Conservation (phyloP, 2,329 filamentous ascomycete species). For the Madurella fahalii region DNA sequence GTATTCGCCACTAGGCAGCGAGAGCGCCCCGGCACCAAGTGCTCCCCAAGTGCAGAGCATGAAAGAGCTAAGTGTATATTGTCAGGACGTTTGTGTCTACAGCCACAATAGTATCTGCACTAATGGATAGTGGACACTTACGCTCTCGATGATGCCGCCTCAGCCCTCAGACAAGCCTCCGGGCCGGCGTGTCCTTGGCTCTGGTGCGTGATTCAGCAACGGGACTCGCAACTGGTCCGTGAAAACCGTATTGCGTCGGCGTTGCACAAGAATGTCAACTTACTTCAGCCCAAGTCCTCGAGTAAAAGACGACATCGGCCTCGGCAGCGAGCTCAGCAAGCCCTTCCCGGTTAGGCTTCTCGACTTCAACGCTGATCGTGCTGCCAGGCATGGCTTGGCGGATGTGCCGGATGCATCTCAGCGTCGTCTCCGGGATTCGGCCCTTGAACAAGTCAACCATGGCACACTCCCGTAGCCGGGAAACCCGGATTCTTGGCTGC, state of each 20-base stretch:
- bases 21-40: conserved; percentile 43
- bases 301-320: conserved; percentile 72
- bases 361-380: conserved; percentile 65
- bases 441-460: conserved; percentile 42
- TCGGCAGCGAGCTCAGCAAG: conserved; percentile 55
- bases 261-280: conserved; percentile 22
- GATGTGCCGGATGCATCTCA: conserved; percentile 56
- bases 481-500: not conserved
- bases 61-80: conserved; percentile 34
- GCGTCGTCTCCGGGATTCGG: conserved; percentile 57
- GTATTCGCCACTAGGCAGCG: conserved; percentile 33
- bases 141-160: conserved; percentile 40
- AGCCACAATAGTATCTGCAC: not conserved
- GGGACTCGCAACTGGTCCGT: not conserved
- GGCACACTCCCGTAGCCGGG: not conserved
- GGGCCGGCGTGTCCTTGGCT: conserved; percentile 35
- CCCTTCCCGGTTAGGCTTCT: conserved; percentile 62
- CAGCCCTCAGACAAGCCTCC: conserved; percentile 48
- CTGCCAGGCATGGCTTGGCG: conserved; percentile 41
- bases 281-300: conserved; percentile 66
- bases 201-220: conserved; percentile 20
- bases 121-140: conserved; percentile 31
- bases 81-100: conserved; percentile 7
- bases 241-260: not conserved
- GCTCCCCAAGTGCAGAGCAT: conserved; percentile 44